Base-by-base conservation (phyloP, 2,329 filamentous ascomycete species). In the Epichloe sylvatica region DNA sequence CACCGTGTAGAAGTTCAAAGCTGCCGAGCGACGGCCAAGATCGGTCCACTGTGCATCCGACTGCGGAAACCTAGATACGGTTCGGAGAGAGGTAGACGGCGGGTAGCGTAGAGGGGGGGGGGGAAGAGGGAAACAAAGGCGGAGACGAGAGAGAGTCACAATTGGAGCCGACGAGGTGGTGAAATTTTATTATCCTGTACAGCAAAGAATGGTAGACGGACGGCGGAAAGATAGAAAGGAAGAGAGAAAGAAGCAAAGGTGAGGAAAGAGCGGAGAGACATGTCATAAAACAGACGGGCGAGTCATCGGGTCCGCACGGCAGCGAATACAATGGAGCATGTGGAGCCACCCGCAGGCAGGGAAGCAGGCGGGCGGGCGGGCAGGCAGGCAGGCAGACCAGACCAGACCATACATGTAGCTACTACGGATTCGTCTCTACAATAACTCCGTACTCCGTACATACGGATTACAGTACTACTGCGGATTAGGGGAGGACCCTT, bases 261-360 rank as follows among this genome's bases (percentile, higher is more conserved):
- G 12, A 39, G 41, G 41, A 39, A 34, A 43, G 45, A 39, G 49
- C 37, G 40, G 45, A 47, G 45, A 48, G 49, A 39, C 39, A 44
- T 36, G 40, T 38, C 40, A 30, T 30, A 30, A 30, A 30, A 30
- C 8, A 30, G 25, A 30, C 30, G 30, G 30, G 17, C 17, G 17
- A 17, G 45, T 39, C 34, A 39, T 39, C 45, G 35, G 45, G 21
- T 39, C 35, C 37, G 35, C 12, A 21, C 30, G n/a, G 42, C 30
- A 15, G 33, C 19, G 19, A 41, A 41, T n/a, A 17, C n/a, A n/a
- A n/a, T 17, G 17, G 17, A 17, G 17, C 17, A 17, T 17, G 3
- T 41, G 23, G 13, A 25, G 21, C 23, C n/a, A 43, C 23, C 25
- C 25, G 8, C 30, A 21, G 19, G 7, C 17, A 5, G 33, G n/a